These are phyloP conservation scores for Sporisorium iseilematis-ciliati DNA, from an alignment of 1,284 basidiomycete genomes.

Conservation along the genomic window DNA sequence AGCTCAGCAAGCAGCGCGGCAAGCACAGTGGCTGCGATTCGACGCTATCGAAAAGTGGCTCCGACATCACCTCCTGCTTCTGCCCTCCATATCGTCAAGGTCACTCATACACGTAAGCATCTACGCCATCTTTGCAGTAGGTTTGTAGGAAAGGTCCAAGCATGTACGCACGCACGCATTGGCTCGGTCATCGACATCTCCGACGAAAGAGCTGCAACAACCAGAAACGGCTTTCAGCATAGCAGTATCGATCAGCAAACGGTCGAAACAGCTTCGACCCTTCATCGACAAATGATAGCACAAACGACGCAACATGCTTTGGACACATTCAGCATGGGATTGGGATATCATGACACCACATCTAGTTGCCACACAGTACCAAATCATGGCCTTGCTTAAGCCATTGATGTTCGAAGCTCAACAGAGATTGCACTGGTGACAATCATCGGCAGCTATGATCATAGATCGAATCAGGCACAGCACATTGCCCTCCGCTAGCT, in stretches of 20 bases:
- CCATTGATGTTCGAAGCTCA: background rate
- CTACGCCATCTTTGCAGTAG: conserved; percentile 25
- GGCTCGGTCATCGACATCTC: conserved; percentile 14
- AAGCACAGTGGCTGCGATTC: background rate
- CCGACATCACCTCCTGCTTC: conserved; percentile 30
- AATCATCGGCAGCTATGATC: too few relatives aligned
- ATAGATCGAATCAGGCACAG: too few relatives aligned
- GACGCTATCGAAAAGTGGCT: conserved; percentile 33
- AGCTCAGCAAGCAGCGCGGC: background rate
- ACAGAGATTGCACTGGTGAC: background rate
- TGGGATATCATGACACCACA: too few relatives aligned
- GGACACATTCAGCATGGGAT: background rate
- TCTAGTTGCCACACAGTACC: background rate
- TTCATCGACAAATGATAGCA: background rate
- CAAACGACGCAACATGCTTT: background rate
- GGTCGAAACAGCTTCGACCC: background rate
- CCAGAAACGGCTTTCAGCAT: conserved; percentile 1
- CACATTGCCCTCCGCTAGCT: too few relatives aligned
- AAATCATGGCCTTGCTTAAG: background rate
- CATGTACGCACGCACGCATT: conserved; percentile 6
- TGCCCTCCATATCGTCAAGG: conserved; percentile 55
- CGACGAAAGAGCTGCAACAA: background rate
- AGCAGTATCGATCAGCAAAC: background rate
- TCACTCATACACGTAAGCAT: conserved; percentile 51
- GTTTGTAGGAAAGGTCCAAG: background rate